Evolutionary conservation across 495 filamentous ascomycete species (phyloP).

Genomic region (Oleoguttula mirabilis): DNA sequence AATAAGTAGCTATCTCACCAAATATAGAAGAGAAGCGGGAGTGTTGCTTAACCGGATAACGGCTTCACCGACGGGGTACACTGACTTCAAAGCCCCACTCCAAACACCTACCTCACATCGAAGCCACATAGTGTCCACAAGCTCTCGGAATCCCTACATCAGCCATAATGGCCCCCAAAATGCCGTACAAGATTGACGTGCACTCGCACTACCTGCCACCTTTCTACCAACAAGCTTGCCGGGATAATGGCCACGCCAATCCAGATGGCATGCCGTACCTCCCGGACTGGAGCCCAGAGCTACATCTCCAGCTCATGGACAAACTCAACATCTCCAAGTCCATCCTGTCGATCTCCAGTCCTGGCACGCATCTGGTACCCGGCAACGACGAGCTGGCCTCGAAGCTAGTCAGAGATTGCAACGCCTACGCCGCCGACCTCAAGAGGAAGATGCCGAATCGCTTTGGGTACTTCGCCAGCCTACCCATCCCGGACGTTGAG

Average conservation of each 20-base stretch:
- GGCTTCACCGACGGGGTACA: no score
- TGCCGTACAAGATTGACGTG: constrained; percentile 18
- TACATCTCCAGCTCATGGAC: constrained; percentile 39
- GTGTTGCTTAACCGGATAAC: no score
- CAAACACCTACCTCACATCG: no score
- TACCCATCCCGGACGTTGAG: constrained; percentile 38
- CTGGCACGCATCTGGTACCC: constrained; percentile 36
- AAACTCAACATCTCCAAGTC: constrained; percentile 35
- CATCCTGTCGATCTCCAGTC: constrained; percentile 41
- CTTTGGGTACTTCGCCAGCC: constrained; percentile 40
- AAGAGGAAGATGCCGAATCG: constrained; percentile 28
- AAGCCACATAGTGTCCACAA: no score
- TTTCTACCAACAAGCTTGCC: constrained; percentile 14
- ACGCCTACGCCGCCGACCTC: constrained; percentile 34
- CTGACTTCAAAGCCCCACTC: no score
- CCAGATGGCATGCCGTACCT: constrained; percentile 21
- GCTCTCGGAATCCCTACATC: no score
- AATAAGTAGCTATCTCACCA: no score
- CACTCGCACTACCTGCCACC: constrained; percentile 19
- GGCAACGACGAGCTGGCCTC: constrained; percentile 26
- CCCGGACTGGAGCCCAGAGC: constrained; percentile 31
- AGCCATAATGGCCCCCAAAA: constrained; percentile 2
- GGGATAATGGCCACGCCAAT: constrained; percentile 15
- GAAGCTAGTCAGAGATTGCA: constrained; percentile 26
- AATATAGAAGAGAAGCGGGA: no score